phyloP scores from a whole-genome alignment of 2,329 filamentous ascomycete species.

The Ustilaginoidea virens region DNA sequence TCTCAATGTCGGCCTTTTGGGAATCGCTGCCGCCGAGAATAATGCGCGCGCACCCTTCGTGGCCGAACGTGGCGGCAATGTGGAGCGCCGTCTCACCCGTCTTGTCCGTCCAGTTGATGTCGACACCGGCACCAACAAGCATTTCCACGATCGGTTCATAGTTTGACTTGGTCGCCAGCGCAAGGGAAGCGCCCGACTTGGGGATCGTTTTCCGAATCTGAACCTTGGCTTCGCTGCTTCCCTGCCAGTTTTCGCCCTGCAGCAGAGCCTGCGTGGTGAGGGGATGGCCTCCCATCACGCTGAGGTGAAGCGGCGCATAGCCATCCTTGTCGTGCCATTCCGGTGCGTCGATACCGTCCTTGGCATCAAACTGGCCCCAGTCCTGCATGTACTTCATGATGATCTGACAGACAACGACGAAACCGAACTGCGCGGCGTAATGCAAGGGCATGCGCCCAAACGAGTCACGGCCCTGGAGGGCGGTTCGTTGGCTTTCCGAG shows the following conservation, averaged over 20 bases:
- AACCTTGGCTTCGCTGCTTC: constrained; percentile 43
- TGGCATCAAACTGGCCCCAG: constrained; percentile 76
- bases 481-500: constrained; percentile 47
- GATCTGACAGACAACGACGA: constrained; percentile 76
- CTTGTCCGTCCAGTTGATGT: constrained; percentile 86
- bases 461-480: constrained; percentile 55
- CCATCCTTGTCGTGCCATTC: constrained; percentile 90
- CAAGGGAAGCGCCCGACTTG: constrained; percentile 76
- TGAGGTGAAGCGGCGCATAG: constrained; percentile 78
- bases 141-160: constrained; percentile 73
- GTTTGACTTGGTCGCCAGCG: constrained; percentile 77
- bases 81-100: constrained; percentile 86
- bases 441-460: constrained; percentile 79
- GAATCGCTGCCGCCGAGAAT: constrained; percentile 54
- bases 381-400: constrained; percentile 79
- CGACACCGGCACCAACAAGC: constrained; percentile 75
- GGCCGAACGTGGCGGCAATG: constrained; percentile 77
- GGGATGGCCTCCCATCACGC: constrained; percentile 80
- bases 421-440: constrained; percentile 89
- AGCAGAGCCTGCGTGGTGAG: constrained; percentile 72
- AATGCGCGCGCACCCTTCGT: constrained; percentile 63
- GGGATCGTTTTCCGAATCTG: constrained; percentile 54
- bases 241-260: constrained; percentile 64
- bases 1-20: constrained; percentile 62
- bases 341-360: constrained; percentile 70